Evolutionary conservation across 352 stramenopile species (phyloP), one percentile per base, ranked within the genome.

Genomic region (Elongisporangium senticosum): DNA sequence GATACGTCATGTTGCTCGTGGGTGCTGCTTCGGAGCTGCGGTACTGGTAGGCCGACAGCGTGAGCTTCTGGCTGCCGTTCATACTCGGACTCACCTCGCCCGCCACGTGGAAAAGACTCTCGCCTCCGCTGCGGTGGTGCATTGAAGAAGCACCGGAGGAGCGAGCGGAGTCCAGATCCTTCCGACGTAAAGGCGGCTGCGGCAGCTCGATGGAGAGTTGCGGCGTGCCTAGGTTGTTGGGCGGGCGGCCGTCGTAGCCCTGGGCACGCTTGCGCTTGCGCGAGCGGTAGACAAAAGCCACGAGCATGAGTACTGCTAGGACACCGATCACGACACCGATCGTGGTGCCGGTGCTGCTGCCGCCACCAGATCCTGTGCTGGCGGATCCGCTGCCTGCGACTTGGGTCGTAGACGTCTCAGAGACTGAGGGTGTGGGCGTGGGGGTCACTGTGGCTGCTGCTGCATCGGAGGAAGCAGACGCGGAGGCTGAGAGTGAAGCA

Each of bases 121-220:
- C 61, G 58, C 67, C 62, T 5, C 52, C 61, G 43, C 59, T 71
- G 54, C 66, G 69, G 17, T 55, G 56, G n/a, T 39, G 26, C 37
- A 17, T 19, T 1, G 56, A 72, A 8, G 63, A 58, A 0, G 55
- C 26, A 20, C 62, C 69, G 17, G 71, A 22, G 33, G 56, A 75
- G 10, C 67, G 51, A 15, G 63, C 49, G 0, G 71, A 79, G 4
- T 79, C 56, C 37, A 62, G 61, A 0, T 39, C 48, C 24, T 53
- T 53, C 15, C 57, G 51, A 51, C 53, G 43, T 23, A 57, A 53
- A 33, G 49, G 33, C 23, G 57, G 49, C 22, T 58, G 65, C 6
- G 71, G 58, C 23, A 79, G 61, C 40, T 79, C 71, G 21, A 79
- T 79, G 20, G 71, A 79, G 63, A 75, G 73, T 43, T 79, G 65